A percentile compares a stretch with the other conserved stretches of the same genome.
These are phyloP conservation scores for Globisporangium sylvaticum DNA, from an alignment of 352 stramenopile genomes.

Conservation along the genomic window DNA sequence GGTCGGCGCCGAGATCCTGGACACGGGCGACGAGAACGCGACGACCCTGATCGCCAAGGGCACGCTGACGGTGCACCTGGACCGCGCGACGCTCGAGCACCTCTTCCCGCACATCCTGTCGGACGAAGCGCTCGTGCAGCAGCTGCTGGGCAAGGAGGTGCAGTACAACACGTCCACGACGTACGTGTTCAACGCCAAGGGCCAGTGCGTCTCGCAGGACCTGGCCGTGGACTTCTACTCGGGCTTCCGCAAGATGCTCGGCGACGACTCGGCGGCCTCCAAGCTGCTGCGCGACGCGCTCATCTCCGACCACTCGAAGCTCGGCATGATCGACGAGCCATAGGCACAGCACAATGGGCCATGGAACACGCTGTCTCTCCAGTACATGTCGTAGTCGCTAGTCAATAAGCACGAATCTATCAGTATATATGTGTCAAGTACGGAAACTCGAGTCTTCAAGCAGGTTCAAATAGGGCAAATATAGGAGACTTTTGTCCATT, in stretches of 20 bases:
- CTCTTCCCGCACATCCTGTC: constrained; percentile 34
- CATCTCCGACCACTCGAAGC: constrained; percentile 10
- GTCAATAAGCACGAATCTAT: neutral
- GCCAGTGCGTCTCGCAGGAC: constrained; percentile 18
- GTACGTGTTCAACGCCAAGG: constrained; percentile 26
- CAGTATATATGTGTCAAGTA: neutral
- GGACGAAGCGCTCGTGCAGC: constrained; percentile 33
- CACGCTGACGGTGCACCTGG: constrained; percentile 11
- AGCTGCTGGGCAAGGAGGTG: constrained; percentile 32
- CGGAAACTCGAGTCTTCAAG: too few species aligned
- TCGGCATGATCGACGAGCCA: constrained; percentile 4
- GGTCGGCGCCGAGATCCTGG: constrained; percentile 7
- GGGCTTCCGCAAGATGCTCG: constrained; percentile 18
- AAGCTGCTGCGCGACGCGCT: constrained; percentile 15
- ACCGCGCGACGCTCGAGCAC: constrained; percentile 23
- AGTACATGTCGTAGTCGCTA: too few species aligned
- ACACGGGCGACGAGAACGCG: constrained; percentile 7
- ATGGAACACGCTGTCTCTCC: too few species aligned
- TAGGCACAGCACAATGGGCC: neutral
- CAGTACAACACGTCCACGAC: constrained; percentile 26
- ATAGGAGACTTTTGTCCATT: too few species aligned
- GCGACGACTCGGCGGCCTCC: constrained; percentile 5
- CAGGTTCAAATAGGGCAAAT: too few species aligned
- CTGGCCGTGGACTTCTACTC: constrained; percentile 25
- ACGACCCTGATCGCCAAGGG: constrained; percentile 15